Conservation (phyloP, 2,329 filamentous ascomycete genomes). For the Microdochium bolleyi region DNA sequence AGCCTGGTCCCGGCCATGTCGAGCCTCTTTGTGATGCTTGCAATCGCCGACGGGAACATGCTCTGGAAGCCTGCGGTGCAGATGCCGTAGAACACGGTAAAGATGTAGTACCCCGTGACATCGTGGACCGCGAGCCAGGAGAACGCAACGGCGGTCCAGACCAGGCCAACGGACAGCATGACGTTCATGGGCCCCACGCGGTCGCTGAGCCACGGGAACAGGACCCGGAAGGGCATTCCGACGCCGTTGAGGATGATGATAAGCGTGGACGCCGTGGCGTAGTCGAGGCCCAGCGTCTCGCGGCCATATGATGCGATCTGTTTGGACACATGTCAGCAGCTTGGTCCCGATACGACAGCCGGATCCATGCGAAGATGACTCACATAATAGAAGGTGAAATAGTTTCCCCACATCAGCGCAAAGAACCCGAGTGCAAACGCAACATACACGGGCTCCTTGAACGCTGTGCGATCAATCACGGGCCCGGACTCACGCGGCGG, state of each 20-base stretch:
- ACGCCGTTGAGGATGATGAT: slow-evolving; percentile 31
- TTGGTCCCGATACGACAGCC: too few relatives aligned
- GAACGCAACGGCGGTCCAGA: slow-evolving; percentile 22
- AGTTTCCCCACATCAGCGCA: slow-evolving; percentile 29
- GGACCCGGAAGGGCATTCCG: slow-evolving; percentile 26
- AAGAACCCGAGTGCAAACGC: slow-evolving; percentile 27
- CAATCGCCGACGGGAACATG: slow-evolving; percentile 27
- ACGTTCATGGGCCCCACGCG: slow-evolving; percentile 26
- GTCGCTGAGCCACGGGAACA: slow-evolving; percentile 26
- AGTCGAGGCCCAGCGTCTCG: slow-evolving; percentile 23
- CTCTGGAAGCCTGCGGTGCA: slow-evolving; percentile 27
- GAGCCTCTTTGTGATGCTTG: slow-evolving; percentile 28
- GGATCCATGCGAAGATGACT: too few relatives aligned
- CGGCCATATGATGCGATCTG: slow-evolving; percentile 24
- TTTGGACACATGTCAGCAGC: background rate
- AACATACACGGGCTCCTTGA: slow-evolving; percentile 21
- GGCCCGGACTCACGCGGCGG: slow-evolving; percentile 21
- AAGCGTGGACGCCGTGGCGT: slow-evolving; percentile 22
- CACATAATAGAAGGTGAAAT: slow-evolving; percentile 35
- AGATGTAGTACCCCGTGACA: slow-evolving; percentile 24
- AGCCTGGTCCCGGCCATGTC: slow-evolving; percentile 29
- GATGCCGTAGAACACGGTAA: slow-evolving; percentile 24
- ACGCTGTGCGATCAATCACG: slow-evolving; percentile 18
- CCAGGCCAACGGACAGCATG: slow-evolving; percentile 15
- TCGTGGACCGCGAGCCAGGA: slow-evolving; percentile 28